A percentile compares a stretch with the other conserved stretches of the same genome.
phyloP scores from a whole-genome alignment of 2,329 filamentous ascomycete genomes.

The Nannizzia gypsea region DNA sequence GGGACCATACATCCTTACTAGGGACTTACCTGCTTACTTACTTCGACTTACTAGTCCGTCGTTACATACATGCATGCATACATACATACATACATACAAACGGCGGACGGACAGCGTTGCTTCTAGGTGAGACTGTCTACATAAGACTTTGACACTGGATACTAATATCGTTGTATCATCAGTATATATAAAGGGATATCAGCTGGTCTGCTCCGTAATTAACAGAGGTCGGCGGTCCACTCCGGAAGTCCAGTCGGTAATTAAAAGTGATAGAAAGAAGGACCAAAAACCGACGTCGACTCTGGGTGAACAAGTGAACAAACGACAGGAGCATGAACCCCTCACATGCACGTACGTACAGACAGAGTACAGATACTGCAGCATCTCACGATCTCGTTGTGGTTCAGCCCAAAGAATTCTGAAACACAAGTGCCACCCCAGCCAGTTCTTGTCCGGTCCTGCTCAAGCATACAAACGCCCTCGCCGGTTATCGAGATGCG shows the following conservation, averaged over 20 bases:
- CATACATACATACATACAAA: too few species aligned
- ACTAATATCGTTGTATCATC: not conserved
- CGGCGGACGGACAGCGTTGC: too few species aligned
- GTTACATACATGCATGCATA: too few species aligned
- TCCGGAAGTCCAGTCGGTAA: not conserved
- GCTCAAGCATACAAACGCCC: not conserved
- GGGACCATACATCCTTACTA: too few species aligned
- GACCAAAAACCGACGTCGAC: not conserved
- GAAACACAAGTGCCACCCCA: constrained; percentile 2
- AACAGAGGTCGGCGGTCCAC: too few species aligned
- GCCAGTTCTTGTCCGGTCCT: not conserved
- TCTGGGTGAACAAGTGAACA: too few species aligned
- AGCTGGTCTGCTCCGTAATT: too few species aligned
- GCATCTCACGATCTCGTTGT: not conserved
- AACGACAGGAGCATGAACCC: not conserved
- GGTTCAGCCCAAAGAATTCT: not conserved
- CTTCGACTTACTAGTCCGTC: too few species aligned
- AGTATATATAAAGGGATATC: too few species aligned
- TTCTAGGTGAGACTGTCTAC: not conserved
- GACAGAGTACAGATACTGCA: not conserved
- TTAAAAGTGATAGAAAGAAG: not conserved
- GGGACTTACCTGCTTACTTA: too few species aligned
- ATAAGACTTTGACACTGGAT: not conserved
- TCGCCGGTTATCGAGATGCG: not conserved
- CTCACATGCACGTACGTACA: not conserved